These are phyloP conservation scores for Populus simonii DNA, from an alignment of 345 rosid species.

Conservation along the genomic window DNA sequence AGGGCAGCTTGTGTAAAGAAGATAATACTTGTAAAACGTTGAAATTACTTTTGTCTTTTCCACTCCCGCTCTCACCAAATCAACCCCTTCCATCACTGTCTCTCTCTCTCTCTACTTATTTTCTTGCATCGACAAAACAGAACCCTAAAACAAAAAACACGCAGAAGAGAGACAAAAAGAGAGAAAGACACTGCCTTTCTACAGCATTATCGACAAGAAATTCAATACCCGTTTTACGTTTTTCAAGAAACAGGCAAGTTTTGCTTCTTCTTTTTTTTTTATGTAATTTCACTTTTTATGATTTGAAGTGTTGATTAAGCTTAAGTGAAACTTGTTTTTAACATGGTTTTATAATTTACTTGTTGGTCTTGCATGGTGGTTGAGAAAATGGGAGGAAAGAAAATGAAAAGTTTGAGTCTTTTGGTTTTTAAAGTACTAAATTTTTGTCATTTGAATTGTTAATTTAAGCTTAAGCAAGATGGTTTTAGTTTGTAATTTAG, in stretches of 20 bases:
- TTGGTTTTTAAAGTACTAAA: background rate
- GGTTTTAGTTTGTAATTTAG: background rate
- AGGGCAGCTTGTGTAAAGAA: background rate
- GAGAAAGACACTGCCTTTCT: background rate
- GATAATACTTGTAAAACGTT: background rate
- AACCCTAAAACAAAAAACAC: background rate
- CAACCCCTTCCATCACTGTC: background rate
- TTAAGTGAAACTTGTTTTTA: background rate
- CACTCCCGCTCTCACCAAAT: background rate
- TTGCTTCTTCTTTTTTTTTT: background rate
- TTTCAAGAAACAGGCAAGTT: background rate
- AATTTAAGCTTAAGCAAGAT: background rate
- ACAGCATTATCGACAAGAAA: background rate
- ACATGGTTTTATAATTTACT: background rate
- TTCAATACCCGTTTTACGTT: background rate
- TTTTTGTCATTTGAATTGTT: background rate
- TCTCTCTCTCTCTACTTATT: background rate
- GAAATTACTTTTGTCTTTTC: background rate
- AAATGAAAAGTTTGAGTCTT: background rate
- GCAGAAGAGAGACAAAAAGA: background rate
- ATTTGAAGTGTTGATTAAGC: slow-evolving; percentile 4
- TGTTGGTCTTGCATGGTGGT: background rate
- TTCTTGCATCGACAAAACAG: background rate
- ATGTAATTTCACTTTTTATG: background rate
- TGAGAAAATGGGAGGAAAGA: background rate